Base-by-base conservation (phyloP, 2,329 filamentous ascomycete genomes). In the Hypoxylon sp. region DNA sequence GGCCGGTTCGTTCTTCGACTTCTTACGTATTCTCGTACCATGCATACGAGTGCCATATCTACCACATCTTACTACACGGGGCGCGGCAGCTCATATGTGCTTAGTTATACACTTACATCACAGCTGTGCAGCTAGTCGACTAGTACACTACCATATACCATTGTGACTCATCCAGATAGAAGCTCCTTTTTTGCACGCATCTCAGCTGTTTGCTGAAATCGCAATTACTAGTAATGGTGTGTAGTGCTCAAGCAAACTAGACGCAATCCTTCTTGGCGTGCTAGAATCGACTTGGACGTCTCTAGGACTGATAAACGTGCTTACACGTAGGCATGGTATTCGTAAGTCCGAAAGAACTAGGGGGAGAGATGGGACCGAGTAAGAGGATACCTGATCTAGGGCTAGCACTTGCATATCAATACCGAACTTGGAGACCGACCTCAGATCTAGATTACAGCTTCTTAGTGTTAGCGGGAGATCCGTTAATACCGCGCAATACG, bases 371-470 rank as follows among this genome's bases (percentile, higher is more conserved):
- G 44, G 55, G 14, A 11, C 40, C 42, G 55, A 20, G 30, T 17
- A 30, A 22, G 20, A 31, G 17, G 37, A 2, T 48, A 33, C 8
- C 31, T 33, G 17, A 7, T 44, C 11, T 20, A 46, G 42, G 10
- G 20, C 55, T 17, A 3, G n/a, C 10, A 25, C 48, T 2, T n/a
- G 40, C 33, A 22, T 31, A 48, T 58, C 46, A 6, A 54, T 58
- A 27, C 58, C 46, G 25, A 58, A 54, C 56, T 37, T 17, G 40
- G 53, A 46, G 20, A 51, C 42, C 49, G 50, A 61, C 44, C 17
- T 50, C 37, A 44, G 35, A 33, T 57, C 17, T 44, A 44, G 31
- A 42, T 54, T 25, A 6, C 37, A 48, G 20, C n/a, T 61, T 27
- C 46, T 22, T 35, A 17, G 8, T 48, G 40, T 48, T 57, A n/a